These are phyloP conservation scores for Murraya paniculata DNA, from an alignment of 345 rosid genomes.

Conservation along the genomic window DNA sequence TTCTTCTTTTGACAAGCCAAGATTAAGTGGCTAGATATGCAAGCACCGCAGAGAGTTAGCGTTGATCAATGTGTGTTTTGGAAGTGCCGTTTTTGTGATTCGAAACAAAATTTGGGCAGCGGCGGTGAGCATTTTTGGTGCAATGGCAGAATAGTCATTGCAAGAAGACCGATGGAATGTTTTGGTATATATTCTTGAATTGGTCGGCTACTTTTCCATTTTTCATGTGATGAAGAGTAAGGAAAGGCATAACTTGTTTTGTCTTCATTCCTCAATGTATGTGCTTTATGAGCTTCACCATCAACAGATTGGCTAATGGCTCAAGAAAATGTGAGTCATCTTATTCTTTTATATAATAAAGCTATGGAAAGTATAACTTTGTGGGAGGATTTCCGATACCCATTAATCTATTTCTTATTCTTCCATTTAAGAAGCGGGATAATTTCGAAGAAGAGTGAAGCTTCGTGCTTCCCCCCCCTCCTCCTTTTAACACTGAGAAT, in stretches of 20 bases:
- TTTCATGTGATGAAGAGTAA: neutral
- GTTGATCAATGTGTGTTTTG: neutral
- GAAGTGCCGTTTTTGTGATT: neutral
- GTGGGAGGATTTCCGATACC: neutral
- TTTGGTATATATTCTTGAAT: conserved; percentile 21
- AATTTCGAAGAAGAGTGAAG: too few relatives aligned
- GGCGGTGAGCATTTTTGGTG: neutral
- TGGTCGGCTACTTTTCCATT: conserved; percentile 40
- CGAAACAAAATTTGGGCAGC: neutral
- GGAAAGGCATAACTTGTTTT: conserved; percentile 33
- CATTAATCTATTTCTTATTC: neutral
- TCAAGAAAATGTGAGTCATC: conserved; percentile 1
- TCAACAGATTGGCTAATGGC: conserved; percentile 10
- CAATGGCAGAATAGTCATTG: conserved; percentile 19
- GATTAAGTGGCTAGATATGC: too few relatives aligned
- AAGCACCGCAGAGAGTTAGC: neutral
- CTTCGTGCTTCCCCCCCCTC: too few relatives aligned
- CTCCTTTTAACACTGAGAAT: too few relatives aligned
- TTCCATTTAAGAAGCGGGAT: neutral
- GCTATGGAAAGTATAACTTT: conserved; percentile 1
- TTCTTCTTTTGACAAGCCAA: neutral
- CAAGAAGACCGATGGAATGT: neutral
- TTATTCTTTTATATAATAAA: neutral
- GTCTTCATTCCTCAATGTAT: neutral
- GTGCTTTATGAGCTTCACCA: neutral